Conservation (phyloP, 2,329 filamentous ascomycete genomes). For the Phialemoniopsis sp. region DNA sequence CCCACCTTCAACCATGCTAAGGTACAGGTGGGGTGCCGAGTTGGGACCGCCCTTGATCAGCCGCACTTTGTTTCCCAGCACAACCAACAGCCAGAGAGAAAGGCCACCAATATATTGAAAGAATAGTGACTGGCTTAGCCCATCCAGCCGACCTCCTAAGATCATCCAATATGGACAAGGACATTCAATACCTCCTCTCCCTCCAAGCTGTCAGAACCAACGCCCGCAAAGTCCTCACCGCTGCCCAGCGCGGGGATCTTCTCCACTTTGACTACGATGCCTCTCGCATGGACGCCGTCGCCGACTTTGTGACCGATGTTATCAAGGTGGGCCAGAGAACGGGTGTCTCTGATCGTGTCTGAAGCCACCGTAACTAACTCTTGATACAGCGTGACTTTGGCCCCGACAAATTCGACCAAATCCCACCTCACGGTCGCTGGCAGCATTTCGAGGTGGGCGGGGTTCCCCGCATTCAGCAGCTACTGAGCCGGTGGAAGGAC, state of each 20-base stretch:
- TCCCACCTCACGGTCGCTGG: constrained; percentile 55
- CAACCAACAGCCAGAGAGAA: too few relatives aligned
- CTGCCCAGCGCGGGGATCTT: constrained; percentile 2
- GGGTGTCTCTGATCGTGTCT: background rate
- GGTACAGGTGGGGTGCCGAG: too few relatives aligned
- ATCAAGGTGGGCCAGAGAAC: background rate
- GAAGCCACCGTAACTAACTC: background rate
- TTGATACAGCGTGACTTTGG: constrained; percentile 44
- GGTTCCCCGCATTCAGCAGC: constrained; percentile 38
- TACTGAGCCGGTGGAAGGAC: constrained; percentile 31
- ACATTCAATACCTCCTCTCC: constrained; percentile 4
- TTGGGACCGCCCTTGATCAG: too few relatives aligned
- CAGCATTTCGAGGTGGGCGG: constrained; percentile 59
- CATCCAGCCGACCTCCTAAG: too few relatives aligned
- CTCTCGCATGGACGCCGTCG: constrained; percentile 1
- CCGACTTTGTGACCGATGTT: constrained; percentile 2
- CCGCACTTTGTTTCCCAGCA: too few relatives aligned
- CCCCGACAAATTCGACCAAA: constrained; percentile 37
- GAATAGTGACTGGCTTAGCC: too few relatives aligned
- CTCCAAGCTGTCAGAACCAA: constrained; percentile 4
- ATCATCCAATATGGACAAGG: background rate
- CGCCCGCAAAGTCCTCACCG: background rate
- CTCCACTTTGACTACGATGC: constrained; percentile 7
- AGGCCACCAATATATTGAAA: too few relatives aligned
- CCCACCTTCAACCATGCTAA: too few relatives aligned